Base-by-base conservation (phyloP, 2,329 filamentous ascomycete genomes). In the Pseudogymnoascus sp. region DNA sequence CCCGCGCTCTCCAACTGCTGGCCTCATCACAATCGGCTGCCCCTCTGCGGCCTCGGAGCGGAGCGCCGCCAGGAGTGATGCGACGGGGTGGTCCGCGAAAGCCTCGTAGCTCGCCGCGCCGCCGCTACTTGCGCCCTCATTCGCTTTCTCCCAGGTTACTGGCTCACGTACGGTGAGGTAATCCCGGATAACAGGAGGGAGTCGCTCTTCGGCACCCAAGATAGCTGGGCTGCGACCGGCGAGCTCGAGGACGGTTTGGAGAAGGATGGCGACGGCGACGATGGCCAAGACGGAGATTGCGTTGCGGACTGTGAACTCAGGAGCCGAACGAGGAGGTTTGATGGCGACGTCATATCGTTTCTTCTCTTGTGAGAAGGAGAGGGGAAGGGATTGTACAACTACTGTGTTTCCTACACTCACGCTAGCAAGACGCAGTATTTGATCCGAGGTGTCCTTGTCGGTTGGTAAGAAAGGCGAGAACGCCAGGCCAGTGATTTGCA, bases 401-500 rank as follows among this genome's bases (percentile, higher is more conserved):
- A 73, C 71, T 0, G 71, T 73, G 33, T 72, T 72, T 59, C 66
- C 67, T 1, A 74, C 66, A 25, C 69, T 67, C 20, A 70, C 67
- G 60, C 71, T 72, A 16, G 71, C 71, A 16, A 74, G 62, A 50
- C 72, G 71, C 14, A 74, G 60, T 25, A 65, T 59, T 58, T 70
- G 70, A 2, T 67, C 67, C 9, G 33, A 30, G 18, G 14, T 43
- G n/a, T 60, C 57, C 20, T 60, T 61, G 20, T 65, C 67, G 18
- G 70, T 70, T 41, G 69, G 67, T 4, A 62, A 66, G 60, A 70
- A 70, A 61, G 75, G 75, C 3, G 83, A 85, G 69, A 87, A 84
- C 8, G 79, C 76, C 11, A 87, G 70, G 47, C 79, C 78, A 2
- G 85, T 86, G 66, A 87, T 85, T 65, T 81, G 80, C 38, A 78